Base-by-base conservation (phyloP, 441 rosid species). In the Gossypium schwendimanii region DNA sequence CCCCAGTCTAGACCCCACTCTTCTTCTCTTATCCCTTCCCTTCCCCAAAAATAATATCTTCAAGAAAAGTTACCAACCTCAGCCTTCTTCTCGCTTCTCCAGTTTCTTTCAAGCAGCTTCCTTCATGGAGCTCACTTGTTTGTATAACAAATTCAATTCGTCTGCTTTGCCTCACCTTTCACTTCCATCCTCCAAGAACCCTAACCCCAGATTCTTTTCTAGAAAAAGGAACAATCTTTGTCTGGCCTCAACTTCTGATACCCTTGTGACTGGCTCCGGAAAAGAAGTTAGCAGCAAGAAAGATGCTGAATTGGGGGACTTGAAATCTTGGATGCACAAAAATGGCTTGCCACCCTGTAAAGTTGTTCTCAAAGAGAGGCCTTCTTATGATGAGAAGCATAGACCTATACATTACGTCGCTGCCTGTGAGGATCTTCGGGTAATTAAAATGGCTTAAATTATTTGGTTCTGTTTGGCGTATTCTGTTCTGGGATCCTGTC, bases 311-410 rank as follows among this genome's bases (percentile, higher is more conserved):
- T 63, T 69, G 2, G 85, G 67, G 26, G 97, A 90, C 82, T 85
- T 94, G 86, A 94, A 91, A 85, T 69, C 80, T 5, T 94, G 97
- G 97, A 88, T 94, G 98, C 97, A 89, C 75, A 83, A 85, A 77
- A 92, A 89, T 4, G 98, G 98, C 17, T 78, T 92, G 62, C 98
- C 98, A 76, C 91, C 92, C 73, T 92, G 97, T 75, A 92, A 89
- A 76, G 92, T 92, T 66, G 67, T 87, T 55, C 89, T 94, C 23
- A 80, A 85, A 73, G 98, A 92, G 69, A 86, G 82, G 80, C 88
- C 94, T 24, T 87, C 97, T 0, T 87, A 82, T 75, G 84, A 92
- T 72, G 83, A 82, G 73, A 87, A 85, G 41, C 92, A 66, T 74
- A 76, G 83, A 53, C 87, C 97, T 52, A 92, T 94, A 64, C 98